A percentile compares a stretch with the other conserved stretches of the same genome.
Conservation (phyloP, 441 rosid genomes). For the Aquilaria agallochum region DNA sequence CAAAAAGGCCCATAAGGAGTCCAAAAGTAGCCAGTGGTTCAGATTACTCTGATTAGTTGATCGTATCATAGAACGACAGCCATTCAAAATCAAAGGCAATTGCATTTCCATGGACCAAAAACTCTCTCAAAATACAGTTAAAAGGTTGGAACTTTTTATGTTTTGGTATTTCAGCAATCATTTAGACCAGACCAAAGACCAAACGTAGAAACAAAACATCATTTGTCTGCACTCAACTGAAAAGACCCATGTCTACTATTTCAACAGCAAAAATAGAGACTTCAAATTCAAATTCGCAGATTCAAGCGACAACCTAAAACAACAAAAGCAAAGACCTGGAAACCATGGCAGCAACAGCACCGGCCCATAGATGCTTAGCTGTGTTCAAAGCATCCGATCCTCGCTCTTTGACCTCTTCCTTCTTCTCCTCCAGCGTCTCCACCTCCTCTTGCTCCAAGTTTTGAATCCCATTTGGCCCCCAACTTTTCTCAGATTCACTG, state of each 20-base stretch:
- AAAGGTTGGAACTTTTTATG: too few species aligned
- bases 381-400: constrained; percentile 69
- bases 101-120: too few species aligned
- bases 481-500: constrained; percentile 27
- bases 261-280: too few species aligned
- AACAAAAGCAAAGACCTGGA: constrained; percentile 56
- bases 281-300: constrained; percentile 1
- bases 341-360: constrained; percentile 91
- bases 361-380: constrained; percentile 84
- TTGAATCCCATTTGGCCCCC: constrained; percentile 36
- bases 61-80: too few species aligned
- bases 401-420: constrained; percentile 24
- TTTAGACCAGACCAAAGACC: too few species aligned
- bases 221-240: neutral
- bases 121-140: too few species aligned
- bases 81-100: too few species aligned
- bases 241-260: too few species aligned
- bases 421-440: constrained; percentile 14
- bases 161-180: too few species aligned
- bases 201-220: constrained; percentile 6
- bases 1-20: too few species aligned
- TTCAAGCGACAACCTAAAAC: neutral
- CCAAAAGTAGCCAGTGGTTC: too few species aligned
- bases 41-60: too few species aligned
- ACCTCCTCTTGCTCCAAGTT: constrained; percentile 25